Conservation (phyloP, 225 moss, liverwort and hornwort genomes). For the Polytrichum formosum region DNA sequence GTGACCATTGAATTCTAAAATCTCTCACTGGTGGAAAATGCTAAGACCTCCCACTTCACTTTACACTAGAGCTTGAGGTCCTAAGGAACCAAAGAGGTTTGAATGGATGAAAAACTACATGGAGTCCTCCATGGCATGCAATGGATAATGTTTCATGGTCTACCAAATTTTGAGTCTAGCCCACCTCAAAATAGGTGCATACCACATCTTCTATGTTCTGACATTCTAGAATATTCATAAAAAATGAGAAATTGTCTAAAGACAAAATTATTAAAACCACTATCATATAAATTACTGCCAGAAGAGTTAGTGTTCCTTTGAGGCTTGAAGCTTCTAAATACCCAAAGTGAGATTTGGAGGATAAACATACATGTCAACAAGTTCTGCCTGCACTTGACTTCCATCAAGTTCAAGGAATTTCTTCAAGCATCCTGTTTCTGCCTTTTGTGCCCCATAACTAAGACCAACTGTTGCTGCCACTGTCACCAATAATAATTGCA, state of each 20-base stretch:
- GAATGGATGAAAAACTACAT: background rate
- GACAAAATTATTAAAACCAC: background rate
- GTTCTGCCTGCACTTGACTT: constrained; percentile 38
- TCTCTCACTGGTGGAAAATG: background rate
- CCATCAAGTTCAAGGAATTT: constrained; percentile 40
- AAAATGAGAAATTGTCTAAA: too few species aligned
- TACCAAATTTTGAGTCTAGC: too few species aligned
- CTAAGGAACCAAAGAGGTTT: background rate
- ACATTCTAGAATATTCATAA: too few species aligned
- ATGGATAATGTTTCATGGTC: too few species aligned
- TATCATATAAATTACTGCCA: background rate
- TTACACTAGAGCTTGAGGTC: background rate
- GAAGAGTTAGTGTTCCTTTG: background rate
- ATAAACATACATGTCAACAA: constrained; percentile 44
- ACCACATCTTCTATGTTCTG: too few species aligned
- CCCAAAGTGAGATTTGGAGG: background rate
- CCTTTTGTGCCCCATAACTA: constrained; percentile 27
- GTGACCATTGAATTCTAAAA: background rate
- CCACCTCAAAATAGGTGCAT: too few species aligned
- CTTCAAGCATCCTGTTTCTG: constrained; percentile 48
- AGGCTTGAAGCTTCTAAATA: background rate
- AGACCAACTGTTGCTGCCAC: constrained; percentile 46
- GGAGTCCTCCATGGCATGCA: background rate
- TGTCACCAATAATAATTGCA: constrained; percentile 17
- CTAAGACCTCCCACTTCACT: too few species aligned